These are phyloP conservation scores for Penicillium oxalicum DNA, from an alignment of 2,329 filamentous ascomycete genomes.

Conservation along the genomic window DNA sequence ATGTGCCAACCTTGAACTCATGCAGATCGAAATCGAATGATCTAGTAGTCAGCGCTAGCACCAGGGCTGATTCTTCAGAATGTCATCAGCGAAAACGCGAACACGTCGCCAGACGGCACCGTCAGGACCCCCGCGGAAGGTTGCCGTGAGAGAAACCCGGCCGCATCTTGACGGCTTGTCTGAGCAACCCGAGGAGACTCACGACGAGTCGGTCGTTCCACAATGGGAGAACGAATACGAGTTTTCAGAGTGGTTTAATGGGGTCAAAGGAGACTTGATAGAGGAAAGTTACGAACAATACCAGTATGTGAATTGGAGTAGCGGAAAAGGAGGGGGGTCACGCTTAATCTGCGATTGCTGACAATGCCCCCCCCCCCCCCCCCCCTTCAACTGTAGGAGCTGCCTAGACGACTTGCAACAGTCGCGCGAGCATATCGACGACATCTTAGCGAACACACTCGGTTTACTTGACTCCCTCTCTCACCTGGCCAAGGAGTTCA, in stretches of 20 bases:
- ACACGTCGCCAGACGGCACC: constrained; percentile 35
- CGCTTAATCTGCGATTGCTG: constrained; percentile 5
- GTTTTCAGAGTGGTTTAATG: constrained; percentile 54
- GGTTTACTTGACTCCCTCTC: constrained; percentile 69
- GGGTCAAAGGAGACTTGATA: constrained; percentile 61
- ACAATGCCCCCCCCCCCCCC: no score
- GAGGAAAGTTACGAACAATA: constrained; percentile 82
- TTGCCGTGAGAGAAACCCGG: constrained; percentile 18
- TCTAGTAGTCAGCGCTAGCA: not conserved
- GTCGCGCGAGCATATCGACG: constrained; percentile 75
- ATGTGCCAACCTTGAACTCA: no score
- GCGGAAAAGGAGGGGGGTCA: constrained; percentile 5
- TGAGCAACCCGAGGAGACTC: constrained; percentile 3
- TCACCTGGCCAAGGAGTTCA: constrained; percentile 77
- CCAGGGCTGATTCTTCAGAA: constrained; percentile 15
- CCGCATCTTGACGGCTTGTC: constrained; percentile 12
- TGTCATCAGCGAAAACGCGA: constrained; percentile 28
- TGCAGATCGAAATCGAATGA: constrained; percentile 6
- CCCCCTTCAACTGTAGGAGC: constrained; percentile 43
- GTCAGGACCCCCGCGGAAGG: constrained; percentile 28
- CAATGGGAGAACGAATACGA: constrained; percentile 49
- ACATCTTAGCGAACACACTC: constrained; percentile 70
- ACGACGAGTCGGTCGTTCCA: constrained; percentile 7
- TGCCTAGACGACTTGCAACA: constrained; percentile 77
- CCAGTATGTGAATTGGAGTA: constrained; percentile 49